These are phyloP conservation scores for Glebionis coronaria DNA, from an alignment of 129 eudicot genomes.

Conservation along the genomic window DNA sequence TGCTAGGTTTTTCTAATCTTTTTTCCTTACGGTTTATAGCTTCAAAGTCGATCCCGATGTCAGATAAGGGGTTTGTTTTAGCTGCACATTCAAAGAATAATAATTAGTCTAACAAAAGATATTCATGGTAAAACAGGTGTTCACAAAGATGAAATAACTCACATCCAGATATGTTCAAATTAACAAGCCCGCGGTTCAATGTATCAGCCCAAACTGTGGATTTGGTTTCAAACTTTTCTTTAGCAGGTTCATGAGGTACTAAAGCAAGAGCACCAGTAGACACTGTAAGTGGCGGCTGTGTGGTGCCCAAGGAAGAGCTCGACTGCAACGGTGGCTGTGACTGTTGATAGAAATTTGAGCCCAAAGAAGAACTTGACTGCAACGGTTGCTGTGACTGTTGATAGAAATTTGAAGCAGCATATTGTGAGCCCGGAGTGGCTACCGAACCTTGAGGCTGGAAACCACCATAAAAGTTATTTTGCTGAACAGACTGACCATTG, in stretches of 20 bases:
- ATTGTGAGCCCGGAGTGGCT: slow-evolving; percentile 29
- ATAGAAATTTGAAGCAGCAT: slow-evolving; percentile 30
- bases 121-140: not conserved
- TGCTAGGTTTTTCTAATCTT: slow-evolving; percentile 85
- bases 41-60: slow-evolving; percentile 92
- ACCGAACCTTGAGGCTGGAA: slow-evolving; percentile 39
- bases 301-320: slow-evolving; percentile 27
- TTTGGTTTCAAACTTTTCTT: slow-evolving; percentile 81
- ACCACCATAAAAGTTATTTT: slow-evolving; percentile 37
- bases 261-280: slow-evolving; percentile 55
- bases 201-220: slow-evolving; percentile 97
- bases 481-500: slow-evolving; percentile 29
- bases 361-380: slow-evolving; percentile 23
- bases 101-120: not conserved
- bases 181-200: slow-evolving; percentile 87
- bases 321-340: slow-evolving; percentile 32
- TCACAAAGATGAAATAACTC: slow-evolving; percentile 24
- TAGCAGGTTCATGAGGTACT: slow-evolving; percentile 53
- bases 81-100: slow-evolving; percentile 55
- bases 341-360: slow-evolving; percentile 34
- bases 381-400: slow-evolving; percentile 35
- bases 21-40: slow-evolving; percentile 92
- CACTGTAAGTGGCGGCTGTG: slow-evolving; percentile 20
- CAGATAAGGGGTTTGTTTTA: slow-evolving; percentile 79
- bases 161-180: slow-evolving; percentile 94